Conservation (phyloP, 108 stramenopile species). For the Cyclotella cryptica region DNA sequence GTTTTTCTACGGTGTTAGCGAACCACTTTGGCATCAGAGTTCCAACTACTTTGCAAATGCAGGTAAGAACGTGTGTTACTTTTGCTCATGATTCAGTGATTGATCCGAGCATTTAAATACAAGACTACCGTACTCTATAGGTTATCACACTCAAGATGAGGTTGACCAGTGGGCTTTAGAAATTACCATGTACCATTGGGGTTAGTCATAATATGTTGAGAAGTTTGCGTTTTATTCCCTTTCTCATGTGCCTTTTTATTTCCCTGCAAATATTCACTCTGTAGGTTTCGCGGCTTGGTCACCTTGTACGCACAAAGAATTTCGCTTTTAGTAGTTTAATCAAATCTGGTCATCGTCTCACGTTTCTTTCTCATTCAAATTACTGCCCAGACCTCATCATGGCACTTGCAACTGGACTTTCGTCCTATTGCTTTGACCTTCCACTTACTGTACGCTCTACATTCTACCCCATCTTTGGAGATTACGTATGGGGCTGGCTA, state of each 20-base stretch:
- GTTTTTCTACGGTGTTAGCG: constrained; percentile 66
- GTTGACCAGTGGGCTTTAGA: constrained; percentile 62
- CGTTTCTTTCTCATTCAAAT: neutral
- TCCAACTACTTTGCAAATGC: constrained; percentile 43
- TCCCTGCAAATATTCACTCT: too few relatives aligned
- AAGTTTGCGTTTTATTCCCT: too few relatives aligned
- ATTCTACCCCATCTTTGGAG: constrained; percentile 70
- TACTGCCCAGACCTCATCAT: constrained; percentile 46
- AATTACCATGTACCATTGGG: constrained; percentile 70
- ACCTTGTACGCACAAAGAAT: constrained; percentile 19
- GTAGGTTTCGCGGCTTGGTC: constrained; percentile 70
- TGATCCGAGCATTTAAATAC: too few relatives aligned
- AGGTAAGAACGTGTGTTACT: too few relatives aligned
- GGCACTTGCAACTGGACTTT: constrained; percentile 56
- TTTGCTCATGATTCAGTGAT: too few relatives aligned
- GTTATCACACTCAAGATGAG: constrained; percentile 61
- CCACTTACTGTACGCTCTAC: constrained; percentile 63
- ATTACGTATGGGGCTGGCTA: constrained; percentile 69
- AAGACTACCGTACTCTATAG: too few relatives aligned
- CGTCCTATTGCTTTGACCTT: constrained; percentile 52
- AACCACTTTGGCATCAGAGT: constrained; percentile 62
- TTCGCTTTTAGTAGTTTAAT: too few relatives aligned
- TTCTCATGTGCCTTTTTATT: too few relatives aligned
- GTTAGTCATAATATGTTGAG: too few relatives aligned
- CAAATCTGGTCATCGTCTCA: too few relatives aligned